A percentile compares a stretch with the other conserved stretches of the same genome.
phyloP scores from a whole-genome alignment of 2,329 filamentous ascomycete species.

The Neonectria sp. region DNA sequence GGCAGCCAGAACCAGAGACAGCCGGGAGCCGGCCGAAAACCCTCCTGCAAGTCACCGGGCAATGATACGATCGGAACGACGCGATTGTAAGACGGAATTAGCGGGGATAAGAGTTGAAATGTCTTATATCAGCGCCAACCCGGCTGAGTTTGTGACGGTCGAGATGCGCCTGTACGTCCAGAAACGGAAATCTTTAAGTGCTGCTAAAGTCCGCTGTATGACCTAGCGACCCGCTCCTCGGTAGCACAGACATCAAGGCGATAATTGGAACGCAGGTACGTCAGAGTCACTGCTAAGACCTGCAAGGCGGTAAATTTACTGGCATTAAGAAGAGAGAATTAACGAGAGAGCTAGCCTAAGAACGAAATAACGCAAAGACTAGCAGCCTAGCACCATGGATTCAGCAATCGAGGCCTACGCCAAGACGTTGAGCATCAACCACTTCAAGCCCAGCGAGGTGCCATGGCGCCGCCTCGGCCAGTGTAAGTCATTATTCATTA shows the following conservation, averaged over 20 bases:
- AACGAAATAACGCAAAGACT: not conserved
- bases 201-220: conserved; percentile 23
- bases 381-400: conserved; percentile 27
- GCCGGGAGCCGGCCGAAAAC: conserved; percentile 32
- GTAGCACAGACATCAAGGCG: conserved; percentile 6
- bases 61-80: not conserved
- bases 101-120: conserved; percentile 26
- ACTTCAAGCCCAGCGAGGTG: conserved; percentile 41
- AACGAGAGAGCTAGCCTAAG: not conserved
- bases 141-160: not conserved
- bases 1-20: conserved; percentile 15
- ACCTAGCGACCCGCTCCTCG: not conserved
- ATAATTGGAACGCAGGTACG: not conserved
- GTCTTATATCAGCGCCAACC: not conserved
- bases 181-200: conserved; percentile 34
- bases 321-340: conserved; percentile 5
- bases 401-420: conserved; percentile 35
- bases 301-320: not conserved
- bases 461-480: conserved; percentile 42
- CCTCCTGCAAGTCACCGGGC: not conserved
- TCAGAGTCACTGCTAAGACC: not conserved
- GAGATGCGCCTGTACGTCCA: not conserved
- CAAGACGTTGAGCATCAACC: conserved; percentile 37
- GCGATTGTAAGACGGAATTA: conserved; percentile 26
- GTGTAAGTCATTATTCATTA: conserved; percentile 24